Evolutionary conservation across 306 rosid species (phyloP).

Genomic region (Leucaena leucocephala): DNA sequence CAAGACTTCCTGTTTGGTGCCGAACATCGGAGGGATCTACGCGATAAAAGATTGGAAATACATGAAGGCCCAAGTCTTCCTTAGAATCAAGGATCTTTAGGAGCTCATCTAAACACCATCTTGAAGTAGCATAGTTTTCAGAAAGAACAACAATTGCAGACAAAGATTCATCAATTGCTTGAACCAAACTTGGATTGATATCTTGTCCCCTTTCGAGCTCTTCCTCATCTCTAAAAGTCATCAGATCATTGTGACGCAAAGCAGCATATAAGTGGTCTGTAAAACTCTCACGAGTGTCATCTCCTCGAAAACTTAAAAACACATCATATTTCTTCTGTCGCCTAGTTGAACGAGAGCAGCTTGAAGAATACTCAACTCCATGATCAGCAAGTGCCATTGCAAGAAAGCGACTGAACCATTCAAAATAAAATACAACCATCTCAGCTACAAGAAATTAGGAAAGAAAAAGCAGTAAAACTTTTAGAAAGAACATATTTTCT

Average conservation of each 20-base stretch:
- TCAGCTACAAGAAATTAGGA: too few species aligned
- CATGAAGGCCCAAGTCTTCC: background rate
- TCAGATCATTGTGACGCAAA: background rate
- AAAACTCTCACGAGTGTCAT: too few species aligned
- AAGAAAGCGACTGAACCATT: too few species aligned
- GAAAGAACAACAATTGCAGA: slow-evolving; percentile 31
- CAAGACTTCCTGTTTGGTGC: slow-evolving; percentile 11
- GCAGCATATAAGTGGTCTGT: background rate
- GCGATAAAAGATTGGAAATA: slow-evolving; percentile 27
- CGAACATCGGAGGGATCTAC: slow-evolving; percentile 32
- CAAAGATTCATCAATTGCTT: slow-evolving; percentile 24
- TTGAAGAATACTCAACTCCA: too few species aligned
- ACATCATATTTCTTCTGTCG: too few species aligned
- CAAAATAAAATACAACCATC: too few species aligned
- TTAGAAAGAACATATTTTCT: too few species aligned
- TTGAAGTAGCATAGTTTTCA: slow-evolving; percentile 33
- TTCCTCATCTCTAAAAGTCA: slow-evolving; percentile 22
- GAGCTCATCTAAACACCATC: slow-evolving; percentile 29
- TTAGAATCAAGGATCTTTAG: background rate
- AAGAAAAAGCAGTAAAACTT: too few species aligned
- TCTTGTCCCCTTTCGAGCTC: slow-evolving; percentile 18
- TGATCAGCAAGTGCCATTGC: too few species aligned
- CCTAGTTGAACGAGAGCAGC: too few species aligned
- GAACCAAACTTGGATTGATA: background rate
- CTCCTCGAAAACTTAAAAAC: background rate